Percentiles rank a stretch among this genome's conserved stretches.
These are phyloP conservation scores for Periglandula ipomoeae DNA, from an alignment of 2,329 filamentous ascomycete genomes.

Conservation along the genomic window DNA sequence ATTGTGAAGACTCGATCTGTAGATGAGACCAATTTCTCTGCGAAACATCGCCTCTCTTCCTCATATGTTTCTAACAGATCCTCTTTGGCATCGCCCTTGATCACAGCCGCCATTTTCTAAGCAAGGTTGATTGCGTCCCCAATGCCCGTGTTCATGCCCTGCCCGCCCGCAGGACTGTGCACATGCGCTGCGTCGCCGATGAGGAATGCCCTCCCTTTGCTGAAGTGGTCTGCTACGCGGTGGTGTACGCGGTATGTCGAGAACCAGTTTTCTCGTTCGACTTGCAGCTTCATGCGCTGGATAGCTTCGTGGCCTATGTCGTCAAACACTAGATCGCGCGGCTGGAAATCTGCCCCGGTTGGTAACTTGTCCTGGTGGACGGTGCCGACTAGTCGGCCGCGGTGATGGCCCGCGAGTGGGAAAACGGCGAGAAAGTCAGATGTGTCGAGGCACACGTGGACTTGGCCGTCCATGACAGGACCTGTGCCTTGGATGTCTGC, in stretches of 20 bases:
- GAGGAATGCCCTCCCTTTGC: too few species aligned
- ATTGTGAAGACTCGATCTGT: conserved; percentile 4
- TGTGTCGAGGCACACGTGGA: conserved; percentile 2
- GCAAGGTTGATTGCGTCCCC: too few species aligned
- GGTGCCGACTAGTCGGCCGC: conserved; percentile 2
- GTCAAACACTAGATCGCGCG: neutral
- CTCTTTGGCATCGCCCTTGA: neutral
- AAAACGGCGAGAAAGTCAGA: conserved; percentile 3
- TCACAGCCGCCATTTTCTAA: too few species aligned
- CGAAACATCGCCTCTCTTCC: conserved; percentile 2
- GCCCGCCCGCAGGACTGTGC: too few species aligned
- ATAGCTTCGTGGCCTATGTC: neutral
- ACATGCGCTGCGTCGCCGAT: too few species aligned
- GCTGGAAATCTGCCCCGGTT: too few species aligned
- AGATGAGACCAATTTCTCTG: neutral
- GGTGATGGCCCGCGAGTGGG: neutral
- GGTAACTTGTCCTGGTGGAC: neutral
- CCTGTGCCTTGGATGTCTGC: conserved; percentile 1
- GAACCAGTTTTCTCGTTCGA: neutral
- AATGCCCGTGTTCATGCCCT: too few species aligned
- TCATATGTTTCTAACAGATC: neutral
- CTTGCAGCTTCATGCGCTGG: neutral
- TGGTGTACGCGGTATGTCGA: conserved; percentile 3
- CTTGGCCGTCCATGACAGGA: conserved; percentile 2
- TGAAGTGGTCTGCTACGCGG: neutral